A percentile compares a stretch with the other conserved stretches of the same genome.
phyloP scores from a whole-genome alignment of 192 early-diverging fungal genomes.

The Phlyctochytrium planicorne region DNA sequence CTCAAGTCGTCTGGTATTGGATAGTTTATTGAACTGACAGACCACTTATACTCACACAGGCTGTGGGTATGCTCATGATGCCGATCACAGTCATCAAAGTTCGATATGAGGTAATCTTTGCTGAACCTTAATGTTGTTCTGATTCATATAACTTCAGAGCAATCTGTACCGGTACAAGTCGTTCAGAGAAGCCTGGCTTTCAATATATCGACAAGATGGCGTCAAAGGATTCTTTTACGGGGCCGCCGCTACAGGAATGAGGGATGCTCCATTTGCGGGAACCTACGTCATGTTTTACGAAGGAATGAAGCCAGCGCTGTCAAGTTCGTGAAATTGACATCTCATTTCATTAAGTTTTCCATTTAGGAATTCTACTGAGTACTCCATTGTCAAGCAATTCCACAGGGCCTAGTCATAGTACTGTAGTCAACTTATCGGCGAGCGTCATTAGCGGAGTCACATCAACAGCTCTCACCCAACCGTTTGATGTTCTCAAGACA shows the following conservation, averaged over 20 bases:
- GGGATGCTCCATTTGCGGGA: constrained; percentile 90
- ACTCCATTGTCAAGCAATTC: not conserved
- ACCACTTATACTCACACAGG: constrained; percentile 8
- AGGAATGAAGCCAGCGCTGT: constrained; percentile 56
- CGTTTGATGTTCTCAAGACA: constrained; percentile 93
- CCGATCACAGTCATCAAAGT: constrained; percentile 92
- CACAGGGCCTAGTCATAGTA: not conserved
- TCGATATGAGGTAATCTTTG: constrained; percentile 70
- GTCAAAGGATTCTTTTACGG: constrained; percentile 82
- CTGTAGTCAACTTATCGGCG: constrained; percentile 58
- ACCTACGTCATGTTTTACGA: constrained; percentile 90
- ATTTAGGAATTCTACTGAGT: not conserved
- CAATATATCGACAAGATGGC: constrained; percentile 71
- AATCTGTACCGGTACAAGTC: constrained; percentile 80
- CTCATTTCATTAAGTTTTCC: not conserved
- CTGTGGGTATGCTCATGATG: constrained; percentile 88
- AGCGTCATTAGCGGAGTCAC: constrained; percentile 68
- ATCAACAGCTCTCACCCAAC: constrained; percentile 83
- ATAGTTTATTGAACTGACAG: not conserved
- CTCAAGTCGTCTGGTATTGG: constrained; percentile 18
- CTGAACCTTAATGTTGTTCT: not conserved
- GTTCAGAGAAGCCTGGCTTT: constrained; percentile 60
- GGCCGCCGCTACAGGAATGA: constrained; percentile 79
- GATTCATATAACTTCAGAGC: constrained; percentile 47
- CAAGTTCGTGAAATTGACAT: constrained; percentile 20